Evolutionary conservation across 2,329 filamentous ascomycete genomes (phyloP).

Genomic region (Stagonosporopsis chrysanthemi): DNA sequence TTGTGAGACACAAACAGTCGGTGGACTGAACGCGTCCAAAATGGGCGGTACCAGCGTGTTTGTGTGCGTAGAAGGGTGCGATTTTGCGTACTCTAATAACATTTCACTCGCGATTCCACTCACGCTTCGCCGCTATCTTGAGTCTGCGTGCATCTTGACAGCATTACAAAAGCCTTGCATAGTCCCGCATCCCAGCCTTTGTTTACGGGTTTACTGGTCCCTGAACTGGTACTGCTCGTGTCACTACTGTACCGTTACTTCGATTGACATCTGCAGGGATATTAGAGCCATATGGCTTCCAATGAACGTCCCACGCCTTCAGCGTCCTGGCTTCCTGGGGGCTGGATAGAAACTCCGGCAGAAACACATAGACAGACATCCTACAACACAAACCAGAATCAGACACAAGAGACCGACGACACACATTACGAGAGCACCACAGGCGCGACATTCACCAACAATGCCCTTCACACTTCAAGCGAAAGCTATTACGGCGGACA

Average conservation of each 20-base stretch:
- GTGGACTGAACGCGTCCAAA: conserved; percentile 17
- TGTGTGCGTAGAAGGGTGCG: conserved; percentile 10
- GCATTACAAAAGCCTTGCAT: not conserved
- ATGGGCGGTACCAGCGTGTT: conserved; percentile 16
- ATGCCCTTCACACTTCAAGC: conserved; percentile 29
- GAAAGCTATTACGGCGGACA: conserved; percentile 21
- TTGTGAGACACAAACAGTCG: conserved; percentile 4
- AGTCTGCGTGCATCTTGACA: not conserved
- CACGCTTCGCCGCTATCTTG: not conserved
- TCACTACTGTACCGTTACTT: not conserved
- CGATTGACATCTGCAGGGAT: conserved; percentile 10
- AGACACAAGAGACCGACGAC: conserved; percentile 10
- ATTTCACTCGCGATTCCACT: conserved; percentile 1
- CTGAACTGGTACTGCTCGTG: not conserved
- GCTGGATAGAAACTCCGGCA: conserved; percentile 47
- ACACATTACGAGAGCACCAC: conserved; percentile 2
- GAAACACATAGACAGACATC: conserved; percentile 35
- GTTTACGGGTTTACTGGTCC: not conserved
- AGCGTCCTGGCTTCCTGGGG: conserved; percentile 44
- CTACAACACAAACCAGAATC: conserved; percentile 28
- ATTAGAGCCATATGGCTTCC: conserved; percentile 32
- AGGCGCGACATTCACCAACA: conserved; percentile 27
- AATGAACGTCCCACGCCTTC: conserved; percentile 41
- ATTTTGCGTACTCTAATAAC: conserved; percentile 9
- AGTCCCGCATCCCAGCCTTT: not conserved